Base-by-base conservation (phyloP, 2,329 filamentous ascomycete species). In the Aspergillus pseudoterreus region DNA sequence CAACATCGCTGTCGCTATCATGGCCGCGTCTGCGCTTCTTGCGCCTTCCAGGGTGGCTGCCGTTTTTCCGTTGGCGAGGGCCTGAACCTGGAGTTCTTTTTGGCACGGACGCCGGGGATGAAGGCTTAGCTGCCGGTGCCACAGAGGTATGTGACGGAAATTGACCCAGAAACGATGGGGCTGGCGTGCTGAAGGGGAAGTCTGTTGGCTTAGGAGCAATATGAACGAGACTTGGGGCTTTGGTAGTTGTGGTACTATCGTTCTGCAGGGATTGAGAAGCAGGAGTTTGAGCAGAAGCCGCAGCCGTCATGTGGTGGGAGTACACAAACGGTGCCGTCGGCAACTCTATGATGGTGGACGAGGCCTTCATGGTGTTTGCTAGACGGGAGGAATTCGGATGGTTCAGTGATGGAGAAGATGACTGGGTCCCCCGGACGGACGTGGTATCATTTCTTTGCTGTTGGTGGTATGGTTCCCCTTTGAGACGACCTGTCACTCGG, bases 1-100 rank as follows among this genome's bases (percentile, higher is more conserved):
- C 65, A 42, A 69, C 55, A 39, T 71, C 66, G 14, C 60, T 64
- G 39, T 70, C 67, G 36, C 66, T 66, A 42, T 62, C 60, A 27
- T 58, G 49, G 19, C 53, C 57, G 21, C 62, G 62, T 48, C 52
- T 58, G 50, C 64, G 63, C 45, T 57, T 63, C 27, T 55, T 63
- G 19, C 57, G 57, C 41, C 56, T 64, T 12, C 41, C 33, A 21
- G 56, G 51, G 30, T 53, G 58, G 8, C 50, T 36, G 15, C 41
- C 41, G 43, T 48, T 48, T 53, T 48, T 61, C 43, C 57, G 58
- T 52, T 52, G 57, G 42, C 54, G 57, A n/a, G 56, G 19, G 35
- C 43, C 49, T 17, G 45, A 42, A 17, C 54, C 17, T 19, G 56
- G 21, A 33, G 46, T 41, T 17, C 54, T 59, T 17, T 49, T 21